phyloP scores from a whole-genome alignment of 78 protist genomes.

The Mastigamoeba balamuthi region DNA sequence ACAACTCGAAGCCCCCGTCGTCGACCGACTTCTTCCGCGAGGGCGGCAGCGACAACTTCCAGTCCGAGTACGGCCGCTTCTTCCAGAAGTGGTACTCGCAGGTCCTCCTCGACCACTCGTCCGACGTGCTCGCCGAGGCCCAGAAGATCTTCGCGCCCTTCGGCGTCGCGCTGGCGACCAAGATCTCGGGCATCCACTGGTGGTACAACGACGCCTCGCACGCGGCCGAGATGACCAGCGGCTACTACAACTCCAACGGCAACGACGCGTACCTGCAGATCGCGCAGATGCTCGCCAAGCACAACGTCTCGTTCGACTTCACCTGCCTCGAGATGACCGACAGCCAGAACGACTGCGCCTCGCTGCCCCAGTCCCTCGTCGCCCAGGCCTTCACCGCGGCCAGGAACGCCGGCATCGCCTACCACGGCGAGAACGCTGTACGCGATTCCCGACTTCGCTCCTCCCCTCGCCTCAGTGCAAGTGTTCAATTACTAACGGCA shows the following conservation, averaged over 20 bases:
- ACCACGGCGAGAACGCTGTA: slow-evolving; percentile 24
- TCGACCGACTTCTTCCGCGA: slow-evolving; percentile 40
- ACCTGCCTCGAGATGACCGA: slow-evolving; percentile 54
- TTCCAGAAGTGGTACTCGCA: slow-evolving; percentile 75
- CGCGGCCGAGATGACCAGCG: slow-evolving; percentile 83
- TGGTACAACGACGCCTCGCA: slow-evolving; percentile 53
- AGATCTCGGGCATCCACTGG: slow-evolving; percentile 88
- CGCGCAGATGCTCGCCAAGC: slow-evolving; percentile 39
- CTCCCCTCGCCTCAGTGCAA: background rate
- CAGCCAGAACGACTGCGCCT: slow-evolving; percentile 13
- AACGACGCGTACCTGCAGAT: slow-evolving; percentile 42
- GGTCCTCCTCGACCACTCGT: slow-evolving; percentile 26
- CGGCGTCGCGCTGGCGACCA: slow-evolving; percentile 46
- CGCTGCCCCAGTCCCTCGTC: slow-evolving; percentile 49
- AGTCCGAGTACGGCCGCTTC: slow-evolving; percentile 61
- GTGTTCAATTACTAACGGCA: background rate
- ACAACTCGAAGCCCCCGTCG: slow-evolving; percentile 41
- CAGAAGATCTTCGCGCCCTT: background rate
- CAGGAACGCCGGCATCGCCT: slow-evolving; percentile 12
- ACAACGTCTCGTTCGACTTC: slow-evolving; percentile 50
- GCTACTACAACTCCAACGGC: slow-evolving; percentile 61
- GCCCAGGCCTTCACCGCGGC: slow-evolving; percentile 14
- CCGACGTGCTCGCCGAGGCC: slow-evolving; percentile 20
- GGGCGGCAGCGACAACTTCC: slow-evolving; percentile 26
- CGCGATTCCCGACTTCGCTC: background rate